These are phyloP conservation scores for Vanilla planifolia DNA, from an alignment of 106 monocot species.

Conservation along the genomic window DNA sequence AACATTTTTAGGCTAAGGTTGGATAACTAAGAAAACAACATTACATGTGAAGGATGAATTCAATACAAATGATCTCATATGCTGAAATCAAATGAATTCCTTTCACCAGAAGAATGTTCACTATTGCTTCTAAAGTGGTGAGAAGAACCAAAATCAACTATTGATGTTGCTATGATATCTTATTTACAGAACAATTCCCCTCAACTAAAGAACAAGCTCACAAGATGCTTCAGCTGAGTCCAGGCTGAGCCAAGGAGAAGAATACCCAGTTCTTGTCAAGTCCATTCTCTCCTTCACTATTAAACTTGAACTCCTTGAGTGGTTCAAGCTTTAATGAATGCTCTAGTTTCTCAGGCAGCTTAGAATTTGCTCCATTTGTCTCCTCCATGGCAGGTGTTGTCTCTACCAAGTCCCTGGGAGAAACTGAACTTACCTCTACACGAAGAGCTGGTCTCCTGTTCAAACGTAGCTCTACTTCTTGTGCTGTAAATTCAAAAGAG, in stretches of 20 bases:
- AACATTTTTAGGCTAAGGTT: too few species aligned
- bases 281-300: neutral
- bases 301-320: conserved; percentile 14
- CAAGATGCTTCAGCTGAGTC: neutral
- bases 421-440: too few species aligned
- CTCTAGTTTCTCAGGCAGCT: too few species aligned
- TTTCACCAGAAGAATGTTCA: too few species aligned
- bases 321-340: neutral
- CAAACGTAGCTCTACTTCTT: neutral
- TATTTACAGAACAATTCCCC: neutral
- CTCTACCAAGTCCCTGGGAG: too few species aligned
- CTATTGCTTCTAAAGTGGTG: neutral
- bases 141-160: neutral
- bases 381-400: neutral
- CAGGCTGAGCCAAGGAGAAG: conserved; percentile 7
- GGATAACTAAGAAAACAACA: too few species aligned
- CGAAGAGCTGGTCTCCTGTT: neutral
- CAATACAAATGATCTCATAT: neutral
- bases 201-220: neutral
- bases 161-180: neutral
- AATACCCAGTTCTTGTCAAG: conserved; percentile 1
- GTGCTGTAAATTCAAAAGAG: conserved; percentile 7
- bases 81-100: too few species aligned
- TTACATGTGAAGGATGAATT: neutral
- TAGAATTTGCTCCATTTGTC: neutral